phyloP scores from a whole-genome alignment of 495 filamentous ascomycete genomes.

The Aspergillus bridgeri region DNA sequence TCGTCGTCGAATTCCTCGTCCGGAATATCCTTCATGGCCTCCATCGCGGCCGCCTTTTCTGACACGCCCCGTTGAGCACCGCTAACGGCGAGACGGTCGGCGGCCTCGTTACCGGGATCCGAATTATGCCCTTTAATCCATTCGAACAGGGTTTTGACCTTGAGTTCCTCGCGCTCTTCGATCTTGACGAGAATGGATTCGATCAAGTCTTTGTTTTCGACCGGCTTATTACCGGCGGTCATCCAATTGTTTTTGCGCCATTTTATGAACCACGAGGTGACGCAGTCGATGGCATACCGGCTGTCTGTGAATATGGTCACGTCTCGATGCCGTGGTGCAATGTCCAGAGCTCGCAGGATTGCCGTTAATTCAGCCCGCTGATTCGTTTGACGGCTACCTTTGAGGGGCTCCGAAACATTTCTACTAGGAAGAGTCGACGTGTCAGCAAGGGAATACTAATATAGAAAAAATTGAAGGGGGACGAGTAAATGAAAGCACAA shows the following conservation, averaged over 20 bases:
- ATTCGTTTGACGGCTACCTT: slow-evolving; percentile 78
- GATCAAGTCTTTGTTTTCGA: slow-evolving; percentile 84
- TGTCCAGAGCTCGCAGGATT: slow-evolving; percentile 77
- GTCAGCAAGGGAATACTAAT: slow-evolving; percentile 22
- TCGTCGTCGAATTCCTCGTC: slow-evolving; percentile 30
- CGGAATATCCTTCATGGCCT: slow-evolving; percentile 23
- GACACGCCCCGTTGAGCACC: slow-evolving; percentile 43
- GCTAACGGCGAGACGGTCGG: slow-evolving; percentile 74
- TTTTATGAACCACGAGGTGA: slow-evolving; percentile 76
- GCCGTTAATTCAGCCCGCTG: slow-evolving; percentile 92
- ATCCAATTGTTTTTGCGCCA: slow-evolving; percentile 83
- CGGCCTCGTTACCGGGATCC: slow-evolving; percentile 69
- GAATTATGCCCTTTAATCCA: slow-evolving; percentile 84
- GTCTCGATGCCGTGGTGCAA: slow-evolving; percentile 59
- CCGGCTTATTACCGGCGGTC: slow-evolving; percentile 61
- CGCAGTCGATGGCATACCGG: slow-evolving; percentile 83
- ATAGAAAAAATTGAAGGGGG: not conserved
- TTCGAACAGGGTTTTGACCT: slow-evolving; percentile 64
- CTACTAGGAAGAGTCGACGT: slow-evolving; percentile 42
- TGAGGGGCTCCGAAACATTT: slow-evolving; percentile 81
- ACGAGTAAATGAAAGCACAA: not conserved
- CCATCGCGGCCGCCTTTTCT: slow-evolving; percentile 28
- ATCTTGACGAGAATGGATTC: slow-evolving; percentile 67
- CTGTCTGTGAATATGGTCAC: slow-evolving; percentile 78
- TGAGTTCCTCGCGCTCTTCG: slow-evolving; percentile 59